Evolutionary conservation across 805 yeast species (phyloP), one percentile per base, ranked within the genome.

Genomic region (Sugiyamaella smithiae): DNA sequence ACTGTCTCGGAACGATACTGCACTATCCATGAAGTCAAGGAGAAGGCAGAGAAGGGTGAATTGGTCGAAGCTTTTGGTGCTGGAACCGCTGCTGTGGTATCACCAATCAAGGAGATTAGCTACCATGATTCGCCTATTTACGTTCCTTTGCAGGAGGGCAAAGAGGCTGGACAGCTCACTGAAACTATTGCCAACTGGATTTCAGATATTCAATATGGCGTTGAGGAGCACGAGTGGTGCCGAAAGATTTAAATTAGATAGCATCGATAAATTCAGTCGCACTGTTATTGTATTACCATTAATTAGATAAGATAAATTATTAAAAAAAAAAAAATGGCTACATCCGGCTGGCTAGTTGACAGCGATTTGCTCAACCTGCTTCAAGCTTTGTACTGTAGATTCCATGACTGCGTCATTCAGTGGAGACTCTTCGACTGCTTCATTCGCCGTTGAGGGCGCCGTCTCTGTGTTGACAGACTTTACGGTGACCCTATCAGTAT

Each of bases 1-100:
- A 78, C 69, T 24, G 71, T 91, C 53, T 77, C 72, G 61, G 98
- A 91, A 75, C 85, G 98, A 70, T 80, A 82, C 68, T 85, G 75
- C 71, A 77, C 93, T 54, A 89, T 93, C 57, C 64, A 68, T 55
- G 98, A 91, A 72, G 86, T 91, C 50, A 78, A 75, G 44, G 88
- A 85, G 61, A 81, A 81, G 59, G 85, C 96, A 41, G 73, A 70
- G 44, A 80, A 82, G 67, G 96, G 96, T 52, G 84, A 86, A 65
- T 76, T 91, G 60, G 78, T 90, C 6, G 99, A 93, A 75, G 95
- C 96, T 17, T 91, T 91, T 62, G 98, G 98, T 59, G 75, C 97
- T 17, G 99, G 99, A 63, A 91, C 99, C 49, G 98, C 99, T 52
- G 98, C 97, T 38, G 82, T 91, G 63, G 98, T 93, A 40, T 82